Percentiles rank a stretch among this genome's conserved stretches.
phyloP scores from a whole-genome alignment of 176 grass and related monocot genomes.

The Oropetium thomaeum region DNA sequence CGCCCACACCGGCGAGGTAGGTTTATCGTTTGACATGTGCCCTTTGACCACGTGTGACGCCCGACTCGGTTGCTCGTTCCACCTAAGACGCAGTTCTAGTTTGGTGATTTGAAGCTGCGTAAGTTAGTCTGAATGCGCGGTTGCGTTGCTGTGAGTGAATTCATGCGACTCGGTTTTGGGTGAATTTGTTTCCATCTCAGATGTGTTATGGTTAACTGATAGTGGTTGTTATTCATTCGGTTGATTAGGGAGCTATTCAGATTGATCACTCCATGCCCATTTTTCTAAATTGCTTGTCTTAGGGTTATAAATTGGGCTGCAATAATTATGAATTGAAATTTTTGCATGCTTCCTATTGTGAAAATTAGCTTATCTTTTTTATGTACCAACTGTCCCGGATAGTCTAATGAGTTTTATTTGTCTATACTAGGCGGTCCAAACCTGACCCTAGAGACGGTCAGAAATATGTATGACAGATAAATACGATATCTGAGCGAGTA shows the following conservation, averaged over 20 bases:
- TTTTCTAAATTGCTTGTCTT: neutral
- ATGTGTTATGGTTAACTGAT: neutral
- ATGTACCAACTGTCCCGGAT: neutral
- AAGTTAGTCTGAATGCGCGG: neutral
- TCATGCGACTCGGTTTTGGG: neutral
- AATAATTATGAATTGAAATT: neutral
- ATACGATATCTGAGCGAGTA: neutral
- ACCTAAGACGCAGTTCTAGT: neutral
- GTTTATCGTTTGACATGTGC: neutral
- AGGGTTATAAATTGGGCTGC: conserved; percentile 14
- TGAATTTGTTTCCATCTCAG: neutral
- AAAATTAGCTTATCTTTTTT: neutral
- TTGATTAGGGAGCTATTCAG: neutral
- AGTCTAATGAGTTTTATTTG: neutral
- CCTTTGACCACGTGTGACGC: neutral
- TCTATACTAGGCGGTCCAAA: neutral
- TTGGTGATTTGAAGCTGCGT: neutral
- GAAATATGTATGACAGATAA: neutral
- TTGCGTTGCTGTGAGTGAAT: neutral
- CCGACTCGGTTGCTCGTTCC: neutral
- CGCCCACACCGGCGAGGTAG: conserved; percentile 85
- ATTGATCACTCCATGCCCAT: neutral
- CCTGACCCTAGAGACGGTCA: neutral
- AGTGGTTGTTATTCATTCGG: neutral
- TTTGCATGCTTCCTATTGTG: neutral